Conservation (phyloP, 1,139 yeast genomes). For the Suzukiozyma palmioleophila region DNA sequence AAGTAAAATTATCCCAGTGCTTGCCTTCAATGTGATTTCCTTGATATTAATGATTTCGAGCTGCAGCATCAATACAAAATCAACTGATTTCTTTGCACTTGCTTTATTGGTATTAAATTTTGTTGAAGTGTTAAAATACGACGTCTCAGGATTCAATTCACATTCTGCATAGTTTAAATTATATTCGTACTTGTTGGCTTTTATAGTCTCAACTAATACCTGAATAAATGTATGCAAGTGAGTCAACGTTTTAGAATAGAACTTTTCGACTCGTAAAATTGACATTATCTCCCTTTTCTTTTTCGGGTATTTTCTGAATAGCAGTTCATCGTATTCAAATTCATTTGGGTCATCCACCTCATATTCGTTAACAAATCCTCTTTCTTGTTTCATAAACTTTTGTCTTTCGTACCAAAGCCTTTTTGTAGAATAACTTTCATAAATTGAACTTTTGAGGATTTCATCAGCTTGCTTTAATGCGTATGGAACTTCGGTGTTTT, state of each 20-base stretch:
- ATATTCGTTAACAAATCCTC: conserved; percentile 52
- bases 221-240: conserved; percentile 58
- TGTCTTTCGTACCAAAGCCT: conserved; percentile 73
- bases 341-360: conserved; percentile 12
- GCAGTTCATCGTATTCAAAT: conserved; percentile 16
- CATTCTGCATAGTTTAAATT: conserved; percentile 34
- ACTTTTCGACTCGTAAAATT: conserved; percentile 54
- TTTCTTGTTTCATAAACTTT: conserved; percentile 67
- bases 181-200: conserved; percentile 39
- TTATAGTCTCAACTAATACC: conserved; percentile 60
- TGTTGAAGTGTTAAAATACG: conserved; percentile 17
- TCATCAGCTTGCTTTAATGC: conserved; percentile 73
- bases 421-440: conserved; percentile 59
- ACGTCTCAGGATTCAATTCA: conserved; percentile 35
- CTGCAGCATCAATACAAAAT: conserved; percentile 31
- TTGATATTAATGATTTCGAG: conserved; percentile 57
- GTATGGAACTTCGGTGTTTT: conserved; percentile 48
- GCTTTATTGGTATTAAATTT: conserved; percentile 9
- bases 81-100: conserved; percentile 20
- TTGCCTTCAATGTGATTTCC: conserved; percentile 62
- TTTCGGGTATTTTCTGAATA: conserved; percentile 24
- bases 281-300: conserved; percentile 35
- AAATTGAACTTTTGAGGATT: conserved; percentile 57
- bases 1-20: conserved; percentile 49
- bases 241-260: conserved; percentile 51